Percentiles rank a stretch among this genome's conserved stretches.
Evolutionary conservation across 441 rosid species (phyloP).

Genomic region (Euphorbia schlechtendalii): DNA sequence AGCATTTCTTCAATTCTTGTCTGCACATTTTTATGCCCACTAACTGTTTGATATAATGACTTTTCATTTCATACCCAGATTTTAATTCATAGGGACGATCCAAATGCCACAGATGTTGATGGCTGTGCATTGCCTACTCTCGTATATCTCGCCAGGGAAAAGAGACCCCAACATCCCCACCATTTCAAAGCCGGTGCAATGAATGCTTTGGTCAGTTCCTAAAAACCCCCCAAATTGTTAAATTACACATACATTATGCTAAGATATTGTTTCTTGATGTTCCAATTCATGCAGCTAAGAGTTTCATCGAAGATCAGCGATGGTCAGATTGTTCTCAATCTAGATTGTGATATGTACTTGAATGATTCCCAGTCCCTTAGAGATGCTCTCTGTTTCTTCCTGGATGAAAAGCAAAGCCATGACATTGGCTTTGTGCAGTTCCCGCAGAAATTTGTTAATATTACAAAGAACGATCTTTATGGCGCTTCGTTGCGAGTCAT

Average conservation of each 20-base stretch:
- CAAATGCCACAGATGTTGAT: slow-evolving; percentile 20
- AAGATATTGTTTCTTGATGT: not conserved
- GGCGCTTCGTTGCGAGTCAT: slow-evolving; percentile 30
- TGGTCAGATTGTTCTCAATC: slow-evolving; percentile 46
- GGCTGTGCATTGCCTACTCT: slow-evolving; percentile 46
- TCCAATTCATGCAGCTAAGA: slow-evolving; percentile 40
- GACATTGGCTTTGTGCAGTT: slow-evolving; percentile 64
- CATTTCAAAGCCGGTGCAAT: slow-evolving; percentile 83
- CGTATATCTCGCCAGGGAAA: slow-evolving; percentile 68
- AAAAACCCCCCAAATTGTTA: no score
- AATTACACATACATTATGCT: no score
- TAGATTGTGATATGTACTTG: slow-evolving; percentile 89
- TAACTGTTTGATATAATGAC: not conserved
- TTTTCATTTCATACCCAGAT: slow-evolving; percentile 31
- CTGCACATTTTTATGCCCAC: not conserved
- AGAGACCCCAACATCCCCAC: slow-evolving; percentile 52
- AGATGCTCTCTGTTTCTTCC: slow-evolving; percentile 73
- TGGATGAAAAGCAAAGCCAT: slow-evolving; percentile 56
- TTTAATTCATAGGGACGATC: slow-evolving; percentile 43
- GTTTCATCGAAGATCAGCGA: slow-evolving; percentile 56
- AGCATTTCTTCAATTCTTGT: not conserved
- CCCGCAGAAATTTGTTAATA: slow-evolving; percentile 42
- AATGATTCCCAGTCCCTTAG: slow-evolving; percentile 40
- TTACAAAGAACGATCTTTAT: slow-evolving; percentile 53
- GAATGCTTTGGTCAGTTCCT: slow-evolving; percentile 57